Evolutionary conservation across 306 rosid genomes (phyloP), one percentile per base, ranked within the genome.

Genomic region (Rosa multiflora): DNA sequence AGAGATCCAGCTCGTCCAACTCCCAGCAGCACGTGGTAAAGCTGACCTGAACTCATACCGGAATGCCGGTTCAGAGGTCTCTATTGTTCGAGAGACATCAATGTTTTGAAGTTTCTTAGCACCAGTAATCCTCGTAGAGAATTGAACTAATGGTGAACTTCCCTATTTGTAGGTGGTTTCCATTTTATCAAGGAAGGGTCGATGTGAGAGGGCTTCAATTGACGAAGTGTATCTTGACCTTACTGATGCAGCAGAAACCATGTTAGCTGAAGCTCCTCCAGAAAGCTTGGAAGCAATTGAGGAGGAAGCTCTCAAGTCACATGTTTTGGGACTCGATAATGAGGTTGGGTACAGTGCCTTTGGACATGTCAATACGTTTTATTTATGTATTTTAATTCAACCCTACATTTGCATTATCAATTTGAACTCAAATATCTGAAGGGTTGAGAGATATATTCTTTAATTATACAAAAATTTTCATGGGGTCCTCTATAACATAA

Each of bases 191-290:
- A 86, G 85, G 75, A 95, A 86, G 83, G 99, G 95, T 72, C 90
- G 91, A 18, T 95, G 99, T 66, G 99, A 95, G 90, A 89, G 99
- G 83, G 99, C 99, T 79, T 95, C 98, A 0, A 95, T 95, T 75
- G 99, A 95, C 74, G 99, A 95, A 87, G 99, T 92, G 5, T 95
- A 95, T 84, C 95, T 95, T 68, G 99, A 92, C 82, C 95, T 95
- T 67, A 91, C 98, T 3, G 90, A 87, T 70, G 98, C 97, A 73
- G 97, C 99, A 4, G 88, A 88, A 85, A 77, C 89, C 39, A 91
- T 92, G 97, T 81, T 95, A 51, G 74, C 78, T 76, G 94, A 91
- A 81, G 72, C 87, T 82, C 88, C 99, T 83, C 92, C 91, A 0
- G 97, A 89, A 73, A 82, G 63, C 64, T 75, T 88, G 89, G 89